phyloP scores from a whole-genome alignment of 306 rosid species.

The Senna tora region DNA sequence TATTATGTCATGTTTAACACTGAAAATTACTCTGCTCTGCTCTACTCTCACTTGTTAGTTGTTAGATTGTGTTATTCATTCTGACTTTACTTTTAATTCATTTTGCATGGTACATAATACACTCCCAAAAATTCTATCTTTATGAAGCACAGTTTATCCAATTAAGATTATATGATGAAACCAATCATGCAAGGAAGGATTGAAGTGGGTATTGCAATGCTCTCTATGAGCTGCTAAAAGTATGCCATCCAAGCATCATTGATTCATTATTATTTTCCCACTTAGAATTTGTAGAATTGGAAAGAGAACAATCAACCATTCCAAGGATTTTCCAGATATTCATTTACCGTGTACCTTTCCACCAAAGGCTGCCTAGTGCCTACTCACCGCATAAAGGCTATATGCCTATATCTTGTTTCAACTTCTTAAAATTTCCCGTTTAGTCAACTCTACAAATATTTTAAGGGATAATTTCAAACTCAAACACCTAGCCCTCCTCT shows the following conservation, averaged over 20 bases:
- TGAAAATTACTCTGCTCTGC: slow-evolving; percentile 22
- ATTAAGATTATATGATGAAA: slow-evolving; percentile 19
- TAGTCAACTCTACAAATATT: background rate
- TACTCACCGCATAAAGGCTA: background rate
- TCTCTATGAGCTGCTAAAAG: background rate
- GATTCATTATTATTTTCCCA: background rate
- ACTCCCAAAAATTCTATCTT: background rate
- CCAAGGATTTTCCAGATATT: too few species aligned
- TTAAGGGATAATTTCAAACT: background rate
- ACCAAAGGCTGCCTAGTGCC: background rate
- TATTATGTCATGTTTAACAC: slow-evolving; percentile 28
- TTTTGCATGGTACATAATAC: background rate
- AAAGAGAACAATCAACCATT: too few species aligned
- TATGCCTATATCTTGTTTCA: background rate
- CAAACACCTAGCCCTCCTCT: background rate
- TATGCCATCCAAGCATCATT: slow-evolving; percentile 7
- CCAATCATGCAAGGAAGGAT: slow-evolving; percentile 13
- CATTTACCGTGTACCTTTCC: background rate
- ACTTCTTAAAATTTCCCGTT: background rate
- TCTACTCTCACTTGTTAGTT: slow-evolving; percentile 13
- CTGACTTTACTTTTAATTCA: background rate
- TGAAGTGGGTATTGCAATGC: background rate
- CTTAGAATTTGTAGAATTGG: too few species aligned
- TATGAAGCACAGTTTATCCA: background rate
- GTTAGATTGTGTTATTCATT: background rate